A percentile compares a stretch with the other conserved stretches of the same genome.
phyloP scores from a whole-genome alignment of 768 basidiomycete species.

The Lentinula guzmanii region DNA sequence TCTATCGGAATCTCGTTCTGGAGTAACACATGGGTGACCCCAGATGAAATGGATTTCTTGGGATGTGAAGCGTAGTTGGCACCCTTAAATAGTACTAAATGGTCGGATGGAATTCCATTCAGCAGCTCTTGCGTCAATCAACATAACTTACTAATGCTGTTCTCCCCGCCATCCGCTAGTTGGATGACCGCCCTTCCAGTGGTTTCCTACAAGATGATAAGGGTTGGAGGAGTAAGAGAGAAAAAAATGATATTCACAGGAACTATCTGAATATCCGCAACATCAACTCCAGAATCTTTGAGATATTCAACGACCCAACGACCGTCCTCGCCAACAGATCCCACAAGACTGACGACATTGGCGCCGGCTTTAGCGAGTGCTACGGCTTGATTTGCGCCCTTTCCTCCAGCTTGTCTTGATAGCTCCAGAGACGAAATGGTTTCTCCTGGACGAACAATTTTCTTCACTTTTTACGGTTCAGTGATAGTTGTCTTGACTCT shows the following conservation, averaged over 20 bases:
- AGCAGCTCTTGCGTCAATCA: neutral
- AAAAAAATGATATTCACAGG: constrained; percentile 28
- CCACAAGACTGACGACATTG: constrained; percentile 35
- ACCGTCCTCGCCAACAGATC: constrained; percentile 50
- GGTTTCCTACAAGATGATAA: constrained; percentile 26
- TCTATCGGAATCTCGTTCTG: constrained; percentile 52
- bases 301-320: constrained; percentile 39
- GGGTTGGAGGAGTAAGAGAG: no score
- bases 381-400: constrained; percentile 61
- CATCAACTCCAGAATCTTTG: constrained; percentile 32
- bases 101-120: neutral
- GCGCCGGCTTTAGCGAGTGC: constrained; percentile 50
- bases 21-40: constrained; percentile 45
- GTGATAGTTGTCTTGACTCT: neutral
- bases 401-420: constrained; percentile 49
- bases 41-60: constrained; percentile 21
- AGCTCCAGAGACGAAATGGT: constrained; percentile 49
- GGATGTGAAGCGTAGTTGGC: constrained; percentile 45
- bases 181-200: constrained; percentile 62
- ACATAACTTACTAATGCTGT: constrained; percentile 47
- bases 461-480: constrained; percentile 29
- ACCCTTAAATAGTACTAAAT: constrained; percentile 49
- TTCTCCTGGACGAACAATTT: constrained; percentile 51
- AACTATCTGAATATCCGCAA: constrained; percentile 29
- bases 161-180: constrained; percentile 51